These are phyloP conservation scores for Talaromyces albobiverticillius DNA, from an alignment of 2,329 filamentous ascomycete genomes.

Conservation along the genomic window DNA sequence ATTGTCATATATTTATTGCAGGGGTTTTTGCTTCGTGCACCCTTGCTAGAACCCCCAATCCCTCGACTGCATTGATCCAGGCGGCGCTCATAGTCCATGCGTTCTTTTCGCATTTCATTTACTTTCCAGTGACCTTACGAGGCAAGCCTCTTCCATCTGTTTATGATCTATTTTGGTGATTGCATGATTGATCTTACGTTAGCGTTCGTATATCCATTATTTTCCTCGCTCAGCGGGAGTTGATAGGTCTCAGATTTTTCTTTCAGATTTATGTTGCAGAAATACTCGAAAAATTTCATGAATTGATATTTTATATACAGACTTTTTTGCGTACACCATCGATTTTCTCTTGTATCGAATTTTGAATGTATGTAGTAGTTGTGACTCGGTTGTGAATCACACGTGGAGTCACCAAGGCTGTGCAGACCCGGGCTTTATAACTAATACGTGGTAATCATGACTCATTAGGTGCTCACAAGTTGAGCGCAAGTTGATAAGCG, in stretches of 20 bases:
- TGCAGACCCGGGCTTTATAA: too few species aligned
- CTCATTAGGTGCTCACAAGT: too few species aligned
- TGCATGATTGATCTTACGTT: constrained; percentile 11
- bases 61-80: neutral
- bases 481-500: too few species aligned
- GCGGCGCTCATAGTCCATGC: neutral
- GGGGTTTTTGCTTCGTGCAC: neutral
- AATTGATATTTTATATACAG: neutral
- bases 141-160: constrained; percentile 1
- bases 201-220: constrained; percentile 12
- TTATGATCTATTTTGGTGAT: constrained; percentile 10
- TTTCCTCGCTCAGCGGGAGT: constrained; percentile 12
- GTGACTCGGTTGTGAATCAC: too few species aligned
- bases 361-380: too few species aligned
- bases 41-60: neutral
- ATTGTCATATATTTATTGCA: neutral
- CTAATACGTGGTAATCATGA: too few species aligned
- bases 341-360: neutral
- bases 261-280: neutral
- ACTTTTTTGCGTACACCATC: neutral
- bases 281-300: neutral
- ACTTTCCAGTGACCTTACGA: neutral
- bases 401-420: too few species aligned
- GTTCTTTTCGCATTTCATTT: neutral
- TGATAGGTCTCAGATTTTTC: constrained; percentile 6